Percentiles rank a stretch among this genome's conserved stretches.
Evolutionary conservation across 108 stramenopile species (phyloP).

Genomic region (Skeletonema marinoi): DNA sequence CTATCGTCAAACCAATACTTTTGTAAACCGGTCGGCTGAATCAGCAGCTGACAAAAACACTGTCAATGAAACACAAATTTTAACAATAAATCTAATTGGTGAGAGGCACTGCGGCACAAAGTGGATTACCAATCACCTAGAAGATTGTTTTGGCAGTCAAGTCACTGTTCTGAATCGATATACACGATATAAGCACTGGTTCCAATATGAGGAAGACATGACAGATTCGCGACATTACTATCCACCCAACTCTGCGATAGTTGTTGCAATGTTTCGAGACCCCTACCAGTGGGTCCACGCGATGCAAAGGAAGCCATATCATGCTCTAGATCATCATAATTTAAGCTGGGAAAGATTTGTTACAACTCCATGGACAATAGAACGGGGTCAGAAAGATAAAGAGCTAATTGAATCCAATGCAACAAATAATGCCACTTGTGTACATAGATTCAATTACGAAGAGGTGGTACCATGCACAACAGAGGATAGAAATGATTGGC

Average conservation of each 20-base stretch:
- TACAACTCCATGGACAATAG: slow-evolving; percentile 47
- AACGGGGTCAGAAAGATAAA: slow-evolving; percentile 28
- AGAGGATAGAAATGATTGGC: slow-evolving; percentile 20
- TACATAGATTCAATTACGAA: slow-evolving; percentile 28
- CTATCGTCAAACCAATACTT: neutral
- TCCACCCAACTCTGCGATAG: slow-evolving; percentile 27
- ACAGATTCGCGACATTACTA: neutral
- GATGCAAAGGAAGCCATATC: slow-evolving; percentile 54
- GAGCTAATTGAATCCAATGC: slow-evolving; percentile 22
- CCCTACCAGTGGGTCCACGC: slow-evolving; percentile 65
- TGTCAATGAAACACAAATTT: slow-evolving; percentile 1
- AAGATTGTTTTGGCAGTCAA: slow-evolving; percentile 31
- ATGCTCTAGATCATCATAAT: slow-evolving; percentile 52
- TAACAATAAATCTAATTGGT: slow-evolving; percentile 46
- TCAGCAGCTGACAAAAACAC: neutral
- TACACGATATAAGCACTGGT: slow-evolving; percentile 47
- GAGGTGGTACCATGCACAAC: slow-evolving; percentile 29
- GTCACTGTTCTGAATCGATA: slow-evolving; percentile 26
- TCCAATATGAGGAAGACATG: slow-evolving; percentile 41
- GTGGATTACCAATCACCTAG: slow-evolving; percentile 43
- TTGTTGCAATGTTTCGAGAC: slow-evolving; percentile 56
- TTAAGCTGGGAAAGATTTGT: slow-evolving; percentile 52
- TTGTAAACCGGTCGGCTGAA: neutral
- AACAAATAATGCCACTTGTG: slow-evolving; percentile 19
- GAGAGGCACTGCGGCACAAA: slow-evolving; percentile 58